These are phyloP conservation scores for Posidonia oceanica DNA, from an alignment of 116 monocot species.

Conservation along the genomic window DNA sequence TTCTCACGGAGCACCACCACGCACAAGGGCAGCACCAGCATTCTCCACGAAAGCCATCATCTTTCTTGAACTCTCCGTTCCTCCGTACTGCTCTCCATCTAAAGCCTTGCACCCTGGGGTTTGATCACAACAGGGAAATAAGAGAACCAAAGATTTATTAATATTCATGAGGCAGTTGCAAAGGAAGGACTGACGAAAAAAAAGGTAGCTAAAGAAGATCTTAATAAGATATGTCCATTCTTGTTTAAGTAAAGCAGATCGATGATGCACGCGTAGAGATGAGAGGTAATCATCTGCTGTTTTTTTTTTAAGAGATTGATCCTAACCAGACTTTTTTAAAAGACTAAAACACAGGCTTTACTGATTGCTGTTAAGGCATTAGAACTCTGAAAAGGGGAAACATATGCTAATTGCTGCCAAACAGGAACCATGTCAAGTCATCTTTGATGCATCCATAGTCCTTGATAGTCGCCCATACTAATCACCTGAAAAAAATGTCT, in stretches of 20 bases:
- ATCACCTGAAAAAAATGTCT: too few species aligned
- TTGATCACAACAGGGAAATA: slow-evolving; percentile 4
- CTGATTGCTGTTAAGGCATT: background rate
- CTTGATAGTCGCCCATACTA: too few species aligned
- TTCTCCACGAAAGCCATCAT: background rate
- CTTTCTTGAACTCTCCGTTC: slow-evolving; percentile 5
- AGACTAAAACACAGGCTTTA: background rate
- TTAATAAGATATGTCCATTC: slow-evolving; percentile 5
- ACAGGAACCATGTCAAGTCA: too few species aligned
- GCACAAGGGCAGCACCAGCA: background rate
- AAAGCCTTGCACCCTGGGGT: background rate
- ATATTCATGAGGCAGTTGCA: background rate
- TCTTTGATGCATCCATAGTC: too few species aligned
- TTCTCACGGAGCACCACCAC: background rate
- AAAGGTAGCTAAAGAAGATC: slow-evolving; percentile 5
- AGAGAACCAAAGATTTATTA: slow-evolving; percentile 3
- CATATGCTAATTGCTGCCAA: too few species aligned
- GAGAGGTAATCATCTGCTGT: background rate
- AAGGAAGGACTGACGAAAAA: background rate
- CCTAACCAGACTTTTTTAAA: background rate
- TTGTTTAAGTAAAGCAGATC: slow-evolving; percentile 4
- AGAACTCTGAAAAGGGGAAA: too few species aligned
- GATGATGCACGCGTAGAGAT: slow-evolving; percentile 9
- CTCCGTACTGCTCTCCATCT: background rate
- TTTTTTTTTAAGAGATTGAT: background rate